Evolutionary conservation across 2,329 filamentous ascomycete genomes (phyloP).

Genomic region (Ceratocystis cubensis): DNA sequence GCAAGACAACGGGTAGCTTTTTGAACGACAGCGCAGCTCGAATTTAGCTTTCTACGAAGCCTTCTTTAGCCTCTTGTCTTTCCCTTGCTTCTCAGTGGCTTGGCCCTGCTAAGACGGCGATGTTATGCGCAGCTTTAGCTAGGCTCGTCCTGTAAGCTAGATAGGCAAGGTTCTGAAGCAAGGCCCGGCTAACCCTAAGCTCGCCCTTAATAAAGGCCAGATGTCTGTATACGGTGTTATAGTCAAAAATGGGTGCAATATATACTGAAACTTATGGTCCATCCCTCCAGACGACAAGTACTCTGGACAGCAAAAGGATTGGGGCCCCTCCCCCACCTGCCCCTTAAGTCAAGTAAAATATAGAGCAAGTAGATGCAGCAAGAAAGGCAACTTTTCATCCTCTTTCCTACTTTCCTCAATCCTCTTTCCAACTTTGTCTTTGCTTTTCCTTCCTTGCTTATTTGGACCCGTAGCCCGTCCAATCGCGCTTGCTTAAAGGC

Average conservation of each 20-base stretch:
- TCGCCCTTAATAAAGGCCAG: too few relatives aligned
- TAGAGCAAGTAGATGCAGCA: not conserved
- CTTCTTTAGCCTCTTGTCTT: not conserved
- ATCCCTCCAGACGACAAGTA: not conserved
- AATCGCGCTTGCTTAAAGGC: not conserved
- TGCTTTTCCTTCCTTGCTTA: not conserved
- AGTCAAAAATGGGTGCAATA: too few relatives aligned
- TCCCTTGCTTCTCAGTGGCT: not conserved
- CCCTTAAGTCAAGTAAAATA: slow-evolving; percentile 1
- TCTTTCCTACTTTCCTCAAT: not conserved
- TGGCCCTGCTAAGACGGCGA: not conserved
- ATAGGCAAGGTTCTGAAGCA: slow-evolving; percentile 3
- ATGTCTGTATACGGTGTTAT: too few relatives aligned
- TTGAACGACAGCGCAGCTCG: not conserved
- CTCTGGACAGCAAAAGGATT: not conserved
- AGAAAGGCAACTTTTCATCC: not conserved
- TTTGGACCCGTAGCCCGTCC: not conserved
- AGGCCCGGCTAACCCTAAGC: not conserved
- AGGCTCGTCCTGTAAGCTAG: not conserved
- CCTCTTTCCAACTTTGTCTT: slow-evolving; percentile 1
- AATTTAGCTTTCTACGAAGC: not conserved
- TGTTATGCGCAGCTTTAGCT: not conserved
- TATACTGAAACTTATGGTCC: not conserved
- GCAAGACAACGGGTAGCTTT: not conserved
- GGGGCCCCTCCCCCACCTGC: not conserved